Conservation (phyloP, 257 asterid species). For the Avicennia marina region DNA sequence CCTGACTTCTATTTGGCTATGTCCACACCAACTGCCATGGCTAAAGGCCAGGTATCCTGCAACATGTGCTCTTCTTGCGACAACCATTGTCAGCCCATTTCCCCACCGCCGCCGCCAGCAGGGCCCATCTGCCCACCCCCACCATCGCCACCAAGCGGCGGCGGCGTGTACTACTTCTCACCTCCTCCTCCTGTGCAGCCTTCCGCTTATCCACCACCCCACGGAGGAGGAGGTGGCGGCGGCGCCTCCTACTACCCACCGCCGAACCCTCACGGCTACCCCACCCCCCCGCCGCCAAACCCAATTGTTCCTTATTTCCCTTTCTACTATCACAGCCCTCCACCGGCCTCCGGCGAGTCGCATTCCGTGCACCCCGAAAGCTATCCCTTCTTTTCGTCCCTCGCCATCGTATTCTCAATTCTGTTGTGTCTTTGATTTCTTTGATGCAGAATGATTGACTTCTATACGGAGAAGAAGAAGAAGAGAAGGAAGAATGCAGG, state of each 20-base stretch:
- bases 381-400: conserved; percentile 5
- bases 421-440: conserved; percentile 14
- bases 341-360: conserved; percentile 25
- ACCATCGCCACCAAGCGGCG: conserved; percentile 34
- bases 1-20: too few relatives aligned
- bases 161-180: conserved; percentile 31
- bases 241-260: conserved; percentile 35
- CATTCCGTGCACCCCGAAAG: conserved; percentile 22
- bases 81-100: too few relatives aligned
- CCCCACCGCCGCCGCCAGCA: conserved; percentile 16
- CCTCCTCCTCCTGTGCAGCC: conserved; percentile 49
- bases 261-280: conserved; percentile 14
- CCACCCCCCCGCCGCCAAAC: conserved; percentile 50
- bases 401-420: conserved; percentile 16
- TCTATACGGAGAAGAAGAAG: background rate
- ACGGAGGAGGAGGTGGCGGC: conserved; percentile 21
- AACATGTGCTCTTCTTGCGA: too few relatives aligned
- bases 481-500: conserved; percentile 4
- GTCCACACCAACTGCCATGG: too few relatives aligned
- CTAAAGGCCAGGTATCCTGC: too few relatives aligned
- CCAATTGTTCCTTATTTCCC: conserved; percentile 53
- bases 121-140: conserved; percentile 38
- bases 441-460: background rate
- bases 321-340: conserved; percentile 35
- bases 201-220: conserved; percentile 32